Evolutionary conservation across 768 basidiomycete genomes (phyloP).

Genomic region (Hysterangium stoloniferum): DNA sequence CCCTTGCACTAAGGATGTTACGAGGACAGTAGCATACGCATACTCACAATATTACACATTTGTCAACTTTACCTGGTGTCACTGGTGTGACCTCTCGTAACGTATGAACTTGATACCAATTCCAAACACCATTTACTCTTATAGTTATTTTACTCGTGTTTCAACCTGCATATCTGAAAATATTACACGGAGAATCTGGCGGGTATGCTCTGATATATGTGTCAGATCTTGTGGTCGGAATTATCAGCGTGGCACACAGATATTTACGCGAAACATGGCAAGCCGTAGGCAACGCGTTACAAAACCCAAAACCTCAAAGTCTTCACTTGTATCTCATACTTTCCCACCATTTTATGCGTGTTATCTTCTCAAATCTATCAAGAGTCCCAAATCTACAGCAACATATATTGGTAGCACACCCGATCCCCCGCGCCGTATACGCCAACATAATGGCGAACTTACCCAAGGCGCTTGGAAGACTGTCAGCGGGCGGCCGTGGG

Average conservation of each 20-base stretch:
- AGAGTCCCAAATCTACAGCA: constrained; percentile 41
- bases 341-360: constrained; percentile 75
- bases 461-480: constrained; percentile 67
- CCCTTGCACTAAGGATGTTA: constrained; percentile 55
- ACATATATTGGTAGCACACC: constrained; percentile 76
- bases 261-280: not conserved
- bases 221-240: too few relatives aligned
- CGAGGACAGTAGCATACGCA: constrained; percentile 3
- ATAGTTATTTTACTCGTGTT: too few relatives aligned
- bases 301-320: constrained; percentile 12
- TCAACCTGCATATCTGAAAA: too few relatives aligned
- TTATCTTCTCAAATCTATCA: constrained; percentile 67
- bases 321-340: constrained; percentile 29
- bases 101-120: too few relatives aligned
- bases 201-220: too few relatives aligned
- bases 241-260: too few relatives aligned
- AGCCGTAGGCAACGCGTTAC: not conserved
- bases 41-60: not conserved
- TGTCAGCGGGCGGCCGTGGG: constrained; percentile 54
- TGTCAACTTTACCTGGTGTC: too few relatives aligned
- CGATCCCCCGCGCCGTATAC: constrained; percentile 54
- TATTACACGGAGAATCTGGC: too few relatives aligned
- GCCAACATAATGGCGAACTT: constrained; percentile 78
- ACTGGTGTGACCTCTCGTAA: too few relatives aligned
- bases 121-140: too few relatives aligned